phyloP scores from a whole-genome alignment of 1,284 basidiomycete species.

The Cyathus olla region DNA sequence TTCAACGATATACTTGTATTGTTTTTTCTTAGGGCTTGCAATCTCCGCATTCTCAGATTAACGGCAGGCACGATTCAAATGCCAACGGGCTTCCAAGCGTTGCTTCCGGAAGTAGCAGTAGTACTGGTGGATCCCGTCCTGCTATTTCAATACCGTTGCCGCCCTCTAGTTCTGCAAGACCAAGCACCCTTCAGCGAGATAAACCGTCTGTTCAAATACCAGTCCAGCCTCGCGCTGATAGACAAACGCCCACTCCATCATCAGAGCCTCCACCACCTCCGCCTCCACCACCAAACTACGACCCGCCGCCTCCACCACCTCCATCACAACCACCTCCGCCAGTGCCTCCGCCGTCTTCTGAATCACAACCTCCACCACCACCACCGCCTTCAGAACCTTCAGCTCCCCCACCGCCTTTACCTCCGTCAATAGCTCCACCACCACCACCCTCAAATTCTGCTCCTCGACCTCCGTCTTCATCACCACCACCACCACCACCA shows the following conservation, averaged over 20 bases:
- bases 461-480: constrained; percentile 19
- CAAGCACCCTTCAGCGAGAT: constrained; percentile 24
- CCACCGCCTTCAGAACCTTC: constrained; percentile 8
- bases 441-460: constrained; percentile 30
- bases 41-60: constrained; percentile 30
- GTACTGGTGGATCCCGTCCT: constrained; percentile 19
- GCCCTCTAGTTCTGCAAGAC: constrained; percentile 20
- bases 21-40: constrained; percentile 29
- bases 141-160: constrained; percentile 41
- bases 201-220: constrained; percentile 38
- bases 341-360: constrained; percentile 24
- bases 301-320: constrained; percentile 35
- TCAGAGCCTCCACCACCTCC: constrained; percentile 29
- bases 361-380: constrained; percentile 13
- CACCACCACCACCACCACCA: constrained; percentile 25
- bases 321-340: constrained; percentile 25
- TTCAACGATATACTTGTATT: constrained; percentile 2
- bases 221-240: constrained; percentile 25
- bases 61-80: constrained; percentile 27
- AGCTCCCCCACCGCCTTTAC: constrained; percentile 9
- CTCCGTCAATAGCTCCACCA: constrained; percentile 24
- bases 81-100: constrained; percentile 18
- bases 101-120: constrained; percentile 16
- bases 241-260: constrained; percentile 20
- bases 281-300: constrained; percentile 35